Conservation (phyloP, 1,139 yeast genomes). For the Suhomyces taliae region DNA sequence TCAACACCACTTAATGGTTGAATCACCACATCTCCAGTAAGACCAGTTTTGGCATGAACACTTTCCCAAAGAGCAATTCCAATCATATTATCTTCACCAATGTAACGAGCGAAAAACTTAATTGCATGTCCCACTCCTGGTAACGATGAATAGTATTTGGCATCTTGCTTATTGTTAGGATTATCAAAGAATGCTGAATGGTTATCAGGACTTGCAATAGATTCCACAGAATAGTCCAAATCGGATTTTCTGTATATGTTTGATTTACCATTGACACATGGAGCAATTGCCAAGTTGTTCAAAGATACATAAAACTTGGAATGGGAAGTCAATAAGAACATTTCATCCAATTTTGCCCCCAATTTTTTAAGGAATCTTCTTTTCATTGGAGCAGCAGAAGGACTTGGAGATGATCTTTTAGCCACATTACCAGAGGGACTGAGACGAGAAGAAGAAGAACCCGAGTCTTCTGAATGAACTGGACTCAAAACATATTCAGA, state of each 20-base stretch:
- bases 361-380: slow-evolving; percentile 28
- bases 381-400: not conserved
- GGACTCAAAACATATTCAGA: slow-evolving; percentile 24
- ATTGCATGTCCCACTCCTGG: slow-evolving; percentile 54
- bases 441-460: slow-evolving; percentile 1
- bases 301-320: slow-evolving; percentile 80
- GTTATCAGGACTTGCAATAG: slow-evolving; percentile 7
- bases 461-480: slow-evolving; percentile 2
- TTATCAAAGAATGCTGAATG: slow-evolving; percentile 34
- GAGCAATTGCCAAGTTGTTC: slow-evolving; percentile 75
- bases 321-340: slow-evolving; percentile 82
- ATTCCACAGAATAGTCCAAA: slow-evolving; percentile 60
- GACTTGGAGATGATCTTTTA: slow-evolving; percentile 1
- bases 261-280: slow-evolving; percentile 93
- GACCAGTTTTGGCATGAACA: slow-evolving; percentile 68
- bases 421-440: not conserved
- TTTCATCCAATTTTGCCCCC: slow-evolving; percentile 81
- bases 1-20: slow-evolving; percentile 68
- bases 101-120: slow-evolving; percentile 72
- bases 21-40: slow-evolving; percentile 75
- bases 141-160: slow-evolving; percentile 25
- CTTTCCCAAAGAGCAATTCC: slow-evolving; percentile 81
- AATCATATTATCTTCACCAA: slow-evolving; percentile 93
- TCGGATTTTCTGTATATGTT: slow-evolving; percentile 73
- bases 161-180: slow-evolving; percentile 31